Evolutionary conservation across 2,329 filamentous ascomycete species (phyloP).

Genomic region (Ophiostoma sp.): DNA sequence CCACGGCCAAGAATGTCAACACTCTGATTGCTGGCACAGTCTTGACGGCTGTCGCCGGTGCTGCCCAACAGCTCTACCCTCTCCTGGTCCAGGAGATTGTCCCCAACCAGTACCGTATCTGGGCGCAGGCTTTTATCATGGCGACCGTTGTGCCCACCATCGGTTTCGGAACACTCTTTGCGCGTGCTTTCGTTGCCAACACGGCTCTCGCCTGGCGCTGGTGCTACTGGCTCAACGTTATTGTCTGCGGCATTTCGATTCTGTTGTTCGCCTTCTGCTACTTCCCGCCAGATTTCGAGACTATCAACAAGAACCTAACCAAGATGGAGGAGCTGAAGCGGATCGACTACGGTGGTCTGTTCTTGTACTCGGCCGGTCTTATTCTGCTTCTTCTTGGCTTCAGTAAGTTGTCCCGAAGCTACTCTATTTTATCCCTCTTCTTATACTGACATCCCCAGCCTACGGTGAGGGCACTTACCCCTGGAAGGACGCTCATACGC

Average conservation of each 20-base stretch:
- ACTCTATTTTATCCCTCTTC: no score
- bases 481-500: constrained; percentile 42
- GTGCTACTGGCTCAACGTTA: constrained; percentile 50
- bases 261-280: constrained; percentile 46
- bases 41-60: constrained; percentile 41
- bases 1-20: constrained; percentile 37
- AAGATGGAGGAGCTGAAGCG: constrained; percentile 41
- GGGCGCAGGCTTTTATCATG: constrained; percentile 41
- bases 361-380: constrained; percentile 44
- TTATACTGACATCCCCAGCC: constrained; percentile 20
- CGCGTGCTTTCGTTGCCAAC: constrained; percentile 43
- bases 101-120: constrained; percentile 43
- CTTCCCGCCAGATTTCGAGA: constrained; percentile 46
- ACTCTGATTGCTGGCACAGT: constrained; percentile 40
- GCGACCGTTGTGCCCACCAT: constrained; percentile 41
- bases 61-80: constrained; percentile 42
- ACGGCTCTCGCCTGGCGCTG: constrained; percentile 48
- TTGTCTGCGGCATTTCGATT: constrained; percentile 42
- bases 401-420: background rate
- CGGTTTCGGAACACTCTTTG: constrained; percentile 46
- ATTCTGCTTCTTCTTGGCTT: constrained; percentile 46
- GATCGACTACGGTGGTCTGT: constrained; percentile 48
- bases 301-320: constrained; percentile 41
- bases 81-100: constrained; percentile 45
- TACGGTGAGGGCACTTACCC: constrained; percentile 43